Conservation (phyloP, 257 asterid genomes). For the Solanum sejunctum region DNA sequence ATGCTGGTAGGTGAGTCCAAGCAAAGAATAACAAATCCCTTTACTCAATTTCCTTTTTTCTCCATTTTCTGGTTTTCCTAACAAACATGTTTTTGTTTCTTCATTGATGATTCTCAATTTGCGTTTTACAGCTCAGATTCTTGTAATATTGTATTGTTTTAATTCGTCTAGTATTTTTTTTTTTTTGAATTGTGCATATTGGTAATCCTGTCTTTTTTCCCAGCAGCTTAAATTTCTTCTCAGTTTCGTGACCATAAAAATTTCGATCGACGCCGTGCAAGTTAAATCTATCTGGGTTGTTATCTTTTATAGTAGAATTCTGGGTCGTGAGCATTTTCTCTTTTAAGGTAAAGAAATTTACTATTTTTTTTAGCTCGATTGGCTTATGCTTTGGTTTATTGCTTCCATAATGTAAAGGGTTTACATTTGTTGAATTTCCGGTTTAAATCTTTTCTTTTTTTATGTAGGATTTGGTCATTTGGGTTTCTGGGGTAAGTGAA, state of each 20-base stretch:
- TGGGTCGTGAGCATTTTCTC: conserved; percentile 9
- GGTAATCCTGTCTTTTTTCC: conserved; percentile 18
- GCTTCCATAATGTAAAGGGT: background rate
- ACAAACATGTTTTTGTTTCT: background rate
- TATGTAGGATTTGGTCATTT: background rate
- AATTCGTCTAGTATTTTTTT: background rate
- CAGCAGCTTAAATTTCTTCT: conserved; percentile 7
- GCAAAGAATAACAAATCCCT: conserved; percentile 5
- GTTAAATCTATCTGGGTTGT: conserved; percentile 6
- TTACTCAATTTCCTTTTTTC: background rate
- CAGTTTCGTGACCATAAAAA: background rate
- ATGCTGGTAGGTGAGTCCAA: conserved; percentile 2
- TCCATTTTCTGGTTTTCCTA: background rate
- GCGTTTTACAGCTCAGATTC: conserved; percentile 5
- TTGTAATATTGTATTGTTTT: background rate
- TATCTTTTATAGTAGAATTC: conserved; percentile 3
- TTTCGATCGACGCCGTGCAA: background rate
- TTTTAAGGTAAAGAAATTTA: conserved; percentile 4
- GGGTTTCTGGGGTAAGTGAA: conserved; percentile 12
- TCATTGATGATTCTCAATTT: background rate
- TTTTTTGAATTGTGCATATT: background rate
- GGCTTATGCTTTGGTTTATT: background rate
- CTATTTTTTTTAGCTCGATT: background rate
- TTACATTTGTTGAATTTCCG: background rate
- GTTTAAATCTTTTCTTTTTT: background rate